phyloP scores from a whole-genome alignment of 2,329 filamentous ascomycete genomes.

The Cyphellophora attinorum region DNA sequence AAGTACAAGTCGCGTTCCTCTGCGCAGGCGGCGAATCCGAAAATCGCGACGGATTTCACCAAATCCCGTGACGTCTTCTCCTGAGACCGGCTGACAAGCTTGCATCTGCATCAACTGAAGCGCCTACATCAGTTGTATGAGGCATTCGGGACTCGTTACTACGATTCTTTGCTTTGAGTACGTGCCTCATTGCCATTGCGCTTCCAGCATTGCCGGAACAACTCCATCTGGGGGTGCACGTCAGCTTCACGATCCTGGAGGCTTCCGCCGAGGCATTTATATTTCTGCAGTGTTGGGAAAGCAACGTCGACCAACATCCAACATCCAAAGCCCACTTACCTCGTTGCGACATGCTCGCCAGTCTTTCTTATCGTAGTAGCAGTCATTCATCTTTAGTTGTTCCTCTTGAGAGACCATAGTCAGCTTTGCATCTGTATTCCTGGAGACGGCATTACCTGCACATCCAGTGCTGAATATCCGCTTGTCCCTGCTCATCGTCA shows the following conservation, averaged over 20 bases:
- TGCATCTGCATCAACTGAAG: no score
- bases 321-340: conserved; percentile 46
- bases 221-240: conserved; percentile 60
- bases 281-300: conserved; percentile 1
- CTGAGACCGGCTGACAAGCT: no score
- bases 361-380: conserved; percentile 92
- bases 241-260: no score
- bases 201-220: conserved; percentile 87
- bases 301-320: conserved; percentile 8
- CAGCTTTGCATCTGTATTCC: background rate
- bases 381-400: conserved; percentile 85
- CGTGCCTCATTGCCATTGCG: conserved; percentile 74
- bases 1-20: no score
- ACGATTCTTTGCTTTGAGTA: conserved; percentile 56
- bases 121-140: no score
- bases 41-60: no score
- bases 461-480: conserved; percentile 95
- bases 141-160: no score
- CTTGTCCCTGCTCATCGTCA: conserved; percentile 63
- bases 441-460: conserved; percentile 42
- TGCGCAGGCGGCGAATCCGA: no score
- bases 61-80: conserved; percentile 10
- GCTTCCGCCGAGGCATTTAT: background rate
- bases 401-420: conserved; percentile 51
- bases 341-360: conserved; percentile 84